phyloP scores from a whole-genome alignment of 331 rosid genomes.

The Erythrophleum ivorense region DNA sequence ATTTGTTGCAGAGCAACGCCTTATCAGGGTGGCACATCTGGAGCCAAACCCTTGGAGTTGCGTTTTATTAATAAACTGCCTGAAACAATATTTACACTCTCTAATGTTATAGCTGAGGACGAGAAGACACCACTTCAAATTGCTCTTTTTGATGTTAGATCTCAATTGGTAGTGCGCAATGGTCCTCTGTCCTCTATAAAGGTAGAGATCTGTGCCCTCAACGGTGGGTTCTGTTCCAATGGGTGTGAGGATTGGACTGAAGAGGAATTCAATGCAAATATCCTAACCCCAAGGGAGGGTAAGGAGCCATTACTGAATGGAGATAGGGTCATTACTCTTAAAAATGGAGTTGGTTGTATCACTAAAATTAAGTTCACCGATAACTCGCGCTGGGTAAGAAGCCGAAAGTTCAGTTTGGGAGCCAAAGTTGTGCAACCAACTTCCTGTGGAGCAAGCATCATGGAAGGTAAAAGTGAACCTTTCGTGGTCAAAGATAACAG shows the following conservation, averaged over 20 bases:
- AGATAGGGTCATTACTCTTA: constrained; percentile 44
- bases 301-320: constrained; percentile 70
- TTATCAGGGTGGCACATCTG: constrained; percentile 51
- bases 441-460: constrained; percentile 43
- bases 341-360: constrained; percentile 55
- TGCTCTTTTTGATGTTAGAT: constrained; percentile 53
- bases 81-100: constrained; percentile 48
- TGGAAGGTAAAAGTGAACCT: constrained; percentile 68
- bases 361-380: constrained; percentile 56
- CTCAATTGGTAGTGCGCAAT: constrained; percentile 43
- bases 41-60: constrained; percentile 57
- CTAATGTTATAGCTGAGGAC: constrained; percentile 47
- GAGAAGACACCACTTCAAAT: constrained; percentile 41
- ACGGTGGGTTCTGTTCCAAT: constrained; percentile 55
- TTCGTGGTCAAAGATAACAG: constrained; percentile 75
- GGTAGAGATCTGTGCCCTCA: constrained; percentile 60
- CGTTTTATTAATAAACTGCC: constrained; percentile 54
- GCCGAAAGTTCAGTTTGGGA: constrained; percentile 65
- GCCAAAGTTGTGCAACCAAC: constrained; percentile 47
- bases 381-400: constrained; percentile 73
- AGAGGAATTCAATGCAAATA: constrained; percentile 53
- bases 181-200: constrained; percentile 64
- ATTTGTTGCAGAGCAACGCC: constrained; percentile 46
- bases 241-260: constrained; percentile 67
- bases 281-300: constrained; percentile 61